Evolutionary conservation across 768 basidiomycete species (phyloP).

Genomic region (Chalciporus sphaerocephalus): DNA sequence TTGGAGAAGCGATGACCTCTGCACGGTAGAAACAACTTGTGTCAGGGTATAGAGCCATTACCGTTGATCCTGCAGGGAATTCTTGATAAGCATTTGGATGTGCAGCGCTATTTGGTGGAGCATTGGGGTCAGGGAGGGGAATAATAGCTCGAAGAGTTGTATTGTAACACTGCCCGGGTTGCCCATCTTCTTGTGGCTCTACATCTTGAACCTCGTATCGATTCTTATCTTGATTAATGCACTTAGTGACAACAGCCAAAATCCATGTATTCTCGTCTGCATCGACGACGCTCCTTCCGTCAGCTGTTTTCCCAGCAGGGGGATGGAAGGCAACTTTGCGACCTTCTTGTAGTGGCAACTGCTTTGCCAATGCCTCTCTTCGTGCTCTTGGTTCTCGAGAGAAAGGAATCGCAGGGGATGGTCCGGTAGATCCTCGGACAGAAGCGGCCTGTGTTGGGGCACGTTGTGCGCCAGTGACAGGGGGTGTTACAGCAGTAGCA

Average conservation of each 20-base stretch:
- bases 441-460: constrained; percentile 6
- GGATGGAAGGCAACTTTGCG: constrained; percentile 82
- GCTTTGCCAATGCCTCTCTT: constrained; percentile 55
- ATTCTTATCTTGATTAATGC: constrained; percentile 68
- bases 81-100: constrained; percentile 69
- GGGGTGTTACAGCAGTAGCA: constrained; percentile 39
- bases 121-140: constrained; percentile 72
- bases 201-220: constrained; percentile 85
- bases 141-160: constrained; percentile 70
- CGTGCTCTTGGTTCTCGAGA: constrained; percentile 66
- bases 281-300: constrained; percentile 46
- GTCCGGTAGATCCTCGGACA: constrained; percentile 56
- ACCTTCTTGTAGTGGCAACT: constrained; percentile 65
- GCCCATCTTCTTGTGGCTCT: constrained; percentile 77
- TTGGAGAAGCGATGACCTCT: constrained; percentile 70
- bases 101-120: constrained; percentile 51
- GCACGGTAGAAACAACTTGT: constrained; percentile 90
- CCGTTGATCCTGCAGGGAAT: constrained; percentile 65
- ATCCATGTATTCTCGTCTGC: constrained; percentile 63
- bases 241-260: constrained; percentile 67
- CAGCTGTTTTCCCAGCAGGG: constrained; percentile 48
- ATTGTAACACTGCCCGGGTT: constrained; percentile 65
- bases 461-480: constrained; percentile 19
- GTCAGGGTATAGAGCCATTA: constrained; percentile 87
- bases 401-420: constrained; percentile 45